Evolutionary conservation across 2,329 filamentous ascomycete species (phyloP), one percentile per base, ranked within the genome.

Genomic region (Chrysoporthe austroafricana): DNA sequence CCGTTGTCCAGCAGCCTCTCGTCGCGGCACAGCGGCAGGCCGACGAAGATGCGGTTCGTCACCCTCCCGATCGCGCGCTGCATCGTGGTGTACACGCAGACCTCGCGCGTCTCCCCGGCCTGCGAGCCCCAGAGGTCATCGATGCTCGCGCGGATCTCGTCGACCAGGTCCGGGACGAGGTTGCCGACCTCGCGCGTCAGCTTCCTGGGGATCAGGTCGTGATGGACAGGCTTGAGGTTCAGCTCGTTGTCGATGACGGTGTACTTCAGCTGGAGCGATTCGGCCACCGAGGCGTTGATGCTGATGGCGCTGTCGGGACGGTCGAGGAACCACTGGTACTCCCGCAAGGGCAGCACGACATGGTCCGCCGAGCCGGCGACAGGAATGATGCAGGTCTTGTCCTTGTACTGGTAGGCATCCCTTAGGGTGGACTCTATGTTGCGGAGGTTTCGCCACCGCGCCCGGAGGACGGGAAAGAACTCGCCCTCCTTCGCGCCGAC

Each of bases 201-300:
- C 67, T 77, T 73, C 44, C 76, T 73, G 58, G 72, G 73, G 70
- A 77, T 75, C 54, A 77, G 69, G 9, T 77, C 73, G 1, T 74
- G 73, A 44, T 79, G 76, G 5, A 77, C 73, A 2, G 76, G 75
- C 59, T 73, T 70, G n/a, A 72, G 70, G 54, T 77, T 72, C 58
- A 74, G 70, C 59, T 74, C 76, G 18, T 73, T 72, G 43, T 77
- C 74, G 34, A 77, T 71, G 42, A 60, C n/a, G 44, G 76, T 75
- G 63, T 77, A 74, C 42, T 78, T 73, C 32, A 74, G 70, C 71
- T 77, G 72, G n/a, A 79, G 72, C 67, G 77, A 77, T 63, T 76
- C 75, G 7, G 76, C 72, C 67, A 77, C 78, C 44, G 77, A 74
- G 34, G 73, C 72, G 66, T 73, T 74, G 67, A 78, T 76, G 70